Evolutionary conservation across 1,139 yeast species (phyloP), one percentile per base, ranked within the genome.

Genomic region (Yamadazyma dendronema): DNA sequence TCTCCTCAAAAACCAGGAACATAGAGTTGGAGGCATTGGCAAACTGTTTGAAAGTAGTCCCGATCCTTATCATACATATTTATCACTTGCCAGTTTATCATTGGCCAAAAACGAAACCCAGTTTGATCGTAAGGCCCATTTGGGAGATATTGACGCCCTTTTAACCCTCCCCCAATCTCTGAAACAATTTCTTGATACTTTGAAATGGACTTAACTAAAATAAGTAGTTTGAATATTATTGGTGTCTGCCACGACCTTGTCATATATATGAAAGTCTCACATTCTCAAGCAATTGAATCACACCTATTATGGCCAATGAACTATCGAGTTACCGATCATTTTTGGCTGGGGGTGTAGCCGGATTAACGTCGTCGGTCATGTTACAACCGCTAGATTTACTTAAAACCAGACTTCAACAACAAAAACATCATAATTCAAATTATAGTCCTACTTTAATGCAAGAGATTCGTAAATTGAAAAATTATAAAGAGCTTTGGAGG

Each of bases 381-480:
- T 72, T 92, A 28, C 98, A 92, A 58, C 98, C 98, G 1, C 73
- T 92, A 39, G 98, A 92, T 60, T 70, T 92, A 35, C 64, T 92
- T 38, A 92, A 92, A 59, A 92, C 98, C 0, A 64, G 98, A 45
- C 69, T 90, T 11, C 98, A 92, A 65, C 97, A 92, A 59, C 74
- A 70, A 42, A 70, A 66, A 38, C 64, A 57, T 28, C 46, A 50
- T 10, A 63, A 71, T 27, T 54, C 58, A 7, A 58, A 69, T 17
- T 69, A 79, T 33, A 41, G 65, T 47, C 49, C 65, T 34, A 49
- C 67, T 24, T 53, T 72, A 49, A 36, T 62, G 35, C 57, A 60
- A 29, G 78, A 80, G 30, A 53, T 84, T 12, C 62, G 61, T 38
- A 68, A 74, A 35, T 56, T 82, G 25, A 62, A 70, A 11, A 65